Base-by-base conservation (phyloP, 768 basidiomycete genomes). In the Auriculariales sp. region DNA sequence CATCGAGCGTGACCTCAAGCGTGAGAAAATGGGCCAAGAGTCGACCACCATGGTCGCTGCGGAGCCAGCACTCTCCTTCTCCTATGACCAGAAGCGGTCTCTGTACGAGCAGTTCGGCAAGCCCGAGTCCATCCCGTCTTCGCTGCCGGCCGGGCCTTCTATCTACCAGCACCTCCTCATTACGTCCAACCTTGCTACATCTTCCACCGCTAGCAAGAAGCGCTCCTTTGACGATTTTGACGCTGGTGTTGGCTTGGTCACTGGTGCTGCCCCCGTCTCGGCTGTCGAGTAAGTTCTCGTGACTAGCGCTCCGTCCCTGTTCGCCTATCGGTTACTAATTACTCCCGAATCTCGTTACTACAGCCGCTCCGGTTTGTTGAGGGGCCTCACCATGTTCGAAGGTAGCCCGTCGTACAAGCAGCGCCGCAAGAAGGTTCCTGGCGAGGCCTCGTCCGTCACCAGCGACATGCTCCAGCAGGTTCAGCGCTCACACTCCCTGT, bases 1-100 rank as follows among this genome's bases (percentile, higher is more conserved):
- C 17, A 77, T 97, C 45, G 93, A 97, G 63, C 83, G 93, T 45
- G 93, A 97, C 63, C 77, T 95, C 50, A 95, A 94, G 69, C 78
- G 93, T 28, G 93, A 95, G 65, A 94, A 92, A 66, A 83, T 85
- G 71, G 86, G 87, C 0, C 71, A 77, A 34, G 88, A 91, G 60
- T 75, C 91, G 1, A 94, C 93, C 2, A 94, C 92, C 2, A 72
- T 64, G 39, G 68, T 80, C 27, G 61, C 68, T 6, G 79, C 88
- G 49, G 92, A 94, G 64, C 92, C 92, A 10, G 91, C 90, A 1
- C 64, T 79, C 17, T 88, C 85, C 15, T 94, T 95, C 70, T 78
- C 75, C 27, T 95, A 92, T 64, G 90, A 95, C 61, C 75, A 84
- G 11, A 85, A 82, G 57, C 73, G 83, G 54, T 81, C 80, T 53